phyloP scores from a whole-genome alignment of 306 rosid species.

The Rosa lucieae region DNA sequence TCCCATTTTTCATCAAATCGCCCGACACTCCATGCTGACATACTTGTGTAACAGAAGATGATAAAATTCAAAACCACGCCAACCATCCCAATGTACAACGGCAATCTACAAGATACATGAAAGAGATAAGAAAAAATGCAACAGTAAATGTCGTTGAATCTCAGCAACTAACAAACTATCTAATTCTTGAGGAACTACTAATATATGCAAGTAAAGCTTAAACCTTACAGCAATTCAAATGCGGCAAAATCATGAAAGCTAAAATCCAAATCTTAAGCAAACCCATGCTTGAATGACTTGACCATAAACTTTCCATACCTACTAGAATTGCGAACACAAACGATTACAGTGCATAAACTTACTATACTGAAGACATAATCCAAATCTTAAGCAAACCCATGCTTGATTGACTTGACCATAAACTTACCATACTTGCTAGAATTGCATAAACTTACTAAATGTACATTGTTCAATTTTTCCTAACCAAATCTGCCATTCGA shows the following conservation, averaged over 20 bases:
- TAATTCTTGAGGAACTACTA: not conserved
- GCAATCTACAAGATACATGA: constrained; percentile 65
- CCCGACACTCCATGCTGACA: constrained; percentile 69
- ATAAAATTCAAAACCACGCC: constrained; percentile 67
- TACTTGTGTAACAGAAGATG: constrained; percentile 75
- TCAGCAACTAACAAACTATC: not conserved
- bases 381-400: not conserved
- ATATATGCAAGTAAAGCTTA: not conserved
- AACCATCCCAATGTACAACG: constrained; percentile 85
- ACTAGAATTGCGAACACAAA: not conserved
- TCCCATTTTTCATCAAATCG: constrained; percentile 94
- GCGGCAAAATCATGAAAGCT: not conserved
- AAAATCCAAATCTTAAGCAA: not conserved
- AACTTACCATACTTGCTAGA: not conserved
- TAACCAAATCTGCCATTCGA: not conserved
- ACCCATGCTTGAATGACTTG: not conserved
- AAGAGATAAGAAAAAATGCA: constrained; percentile 22
- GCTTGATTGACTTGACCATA: not conserved
- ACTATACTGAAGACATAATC: no score
- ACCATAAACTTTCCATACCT: not conserved
- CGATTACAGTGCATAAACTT: not conserved
- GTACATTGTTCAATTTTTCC: not conserved
- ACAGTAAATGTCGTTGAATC: not conserved
- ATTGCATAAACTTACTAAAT: no score
- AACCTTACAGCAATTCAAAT: not conserved